Conservation (phyloP, 129 eudicot species). For the Erigeron canadensis region DNA sequence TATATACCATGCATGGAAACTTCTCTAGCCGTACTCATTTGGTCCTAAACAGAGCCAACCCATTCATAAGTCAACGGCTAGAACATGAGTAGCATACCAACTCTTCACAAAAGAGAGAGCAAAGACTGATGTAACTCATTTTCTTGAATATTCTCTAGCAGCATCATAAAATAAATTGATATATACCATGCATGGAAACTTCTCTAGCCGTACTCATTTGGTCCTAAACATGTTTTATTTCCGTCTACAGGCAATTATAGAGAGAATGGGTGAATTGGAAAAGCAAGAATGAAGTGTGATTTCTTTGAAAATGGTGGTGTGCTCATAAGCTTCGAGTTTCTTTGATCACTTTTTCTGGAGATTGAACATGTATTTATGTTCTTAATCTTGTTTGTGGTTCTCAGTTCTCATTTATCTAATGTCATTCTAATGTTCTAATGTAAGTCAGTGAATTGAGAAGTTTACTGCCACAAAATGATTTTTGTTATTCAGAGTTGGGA, state of each 20-base stretch:
- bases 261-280: constrained; percentile 84
- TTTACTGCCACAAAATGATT: background rate
- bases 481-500: background rate
- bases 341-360: background rate
- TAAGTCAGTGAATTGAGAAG: background rate
- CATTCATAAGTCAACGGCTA: too few species aligned
- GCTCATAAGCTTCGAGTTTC: constrained; percentile 15
- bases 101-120: too few species aligned
- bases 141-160: too few species aligned
- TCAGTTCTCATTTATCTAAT: background rate
- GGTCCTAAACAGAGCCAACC: background rate
- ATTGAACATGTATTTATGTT: constrained; percentile 11
- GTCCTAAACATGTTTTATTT: background rate
- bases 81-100: too few species aligned
- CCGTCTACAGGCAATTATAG: constrained; percentile 62
- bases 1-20: background rate
- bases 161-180: too few species aligned
- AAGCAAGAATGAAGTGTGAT: constrained; percentile 54
- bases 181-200: background rate
- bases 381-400: background rate
- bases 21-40: background rate
- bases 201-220: background rate
- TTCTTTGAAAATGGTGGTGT: background rate
- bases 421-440: background rate
- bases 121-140: too few species aligned